phyloP scores from a whole-genome alignment of 192 early-diverging fungal genomes.

The Geosiphon pyriformis region DNA sequence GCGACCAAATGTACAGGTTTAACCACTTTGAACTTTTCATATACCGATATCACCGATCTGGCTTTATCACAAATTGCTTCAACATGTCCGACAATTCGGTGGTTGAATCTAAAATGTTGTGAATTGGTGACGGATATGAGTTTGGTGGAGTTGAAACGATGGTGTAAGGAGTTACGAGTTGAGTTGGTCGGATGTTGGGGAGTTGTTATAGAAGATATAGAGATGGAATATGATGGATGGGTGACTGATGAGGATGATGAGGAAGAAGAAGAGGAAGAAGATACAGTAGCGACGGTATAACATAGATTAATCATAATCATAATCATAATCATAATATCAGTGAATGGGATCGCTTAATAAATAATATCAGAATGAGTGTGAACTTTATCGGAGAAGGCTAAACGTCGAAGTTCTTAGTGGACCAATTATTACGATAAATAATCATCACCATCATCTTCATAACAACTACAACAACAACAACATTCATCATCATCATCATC shows the following conservation, averaged over 20 bases:
- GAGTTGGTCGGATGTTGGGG: constrained; percentile 9
- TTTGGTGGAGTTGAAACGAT: neutral
- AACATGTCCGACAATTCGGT: constrained; percentile 15
- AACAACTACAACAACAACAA: too few species aligned
- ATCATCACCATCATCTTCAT: too few species aligned
- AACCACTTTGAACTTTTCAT: constrained; percentile 4
- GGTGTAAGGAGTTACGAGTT: constrained; percentile 10
- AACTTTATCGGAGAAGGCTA: too few species aligned
- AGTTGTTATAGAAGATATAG: neutral
- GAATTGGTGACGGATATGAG: constrained; percentile 20
- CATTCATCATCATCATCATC: too few species aligned
- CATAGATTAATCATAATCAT: too few species aligned
- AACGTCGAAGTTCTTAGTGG: too few species aligned
- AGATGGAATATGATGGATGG: constrained; percentile 5
- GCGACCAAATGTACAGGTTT: constrained; percentile 1
- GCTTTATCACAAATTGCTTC: constrained; percentile 11
- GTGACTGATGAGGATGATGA: constrained; percentile 8
- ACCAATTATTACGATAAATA: too few species aligned
- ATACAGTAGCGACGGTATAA: too few species aligned
- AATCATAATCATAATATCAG: too few species aligned
- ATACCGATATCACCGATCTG: constrained; percentile 13
- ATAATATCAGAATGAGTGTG: too few species aligned
- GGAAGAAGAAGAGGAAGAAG: constrained; percentile 2
- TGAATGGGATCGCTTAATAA: too few species aligned
- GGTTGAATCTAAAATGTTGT: constrained; percentile 23